Percentiles rank a stretch among this genome's conserved stretches.
phyloP scores from a whole-genome alignment of 768 basidiomycete species.

The Dacryopinax spathularia region DNA sequence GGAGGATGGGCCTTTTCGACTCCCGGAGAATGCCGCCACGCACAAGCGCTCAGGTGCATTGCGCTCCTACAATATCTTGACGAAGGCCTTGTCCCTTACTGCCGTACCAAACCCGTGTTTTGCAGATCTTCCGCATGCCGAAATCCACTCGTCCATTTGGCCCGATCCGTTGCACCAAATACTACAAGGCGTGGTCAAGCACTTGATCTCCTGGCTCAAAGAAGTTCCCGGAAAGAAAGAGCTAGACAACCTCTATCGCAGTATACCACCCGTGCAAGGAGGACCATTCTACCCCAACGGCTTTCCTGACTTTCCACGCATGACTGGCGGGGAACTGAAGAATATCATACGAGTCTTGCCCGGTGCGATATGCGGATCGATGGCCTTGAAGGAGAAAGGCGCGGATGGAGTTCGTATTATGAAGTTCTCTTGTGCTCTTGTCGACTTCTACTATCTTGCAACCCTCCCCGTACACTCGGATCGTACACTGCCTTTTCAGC shows the following conservation, averaged over 20 bases:
- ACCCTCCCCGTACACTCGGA: conserved; percentile 25
- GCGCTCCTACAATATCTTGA: not conserved
- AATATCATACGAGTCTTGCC: not conserved
- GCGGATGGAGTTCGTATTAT: not conserved
- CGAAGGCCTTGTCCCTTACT: not conserved
- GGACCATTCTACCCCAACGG: conserved; percentile 4
- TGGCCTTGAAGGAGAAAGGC: not conserved
- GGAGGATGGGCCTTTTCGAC: not conserved
- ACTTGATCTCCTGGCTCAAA: not conserved
- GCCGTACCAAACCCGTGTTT: conserved; percentile 17
- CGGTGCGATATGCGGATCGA: conserved; percentile 7
- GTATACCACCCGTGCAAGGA: not conserved
- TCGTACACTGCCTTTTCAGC: conserved; percentile 19
- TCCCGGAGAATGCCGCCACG: not conserved
- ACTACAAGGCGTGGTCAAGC: conserved; percentile 35
- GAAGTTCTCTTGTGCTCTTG: conserved; percentile 17
- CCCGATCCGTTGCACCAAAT: conserved; percentile 37
- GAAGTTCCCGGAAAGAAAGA: not conserved
- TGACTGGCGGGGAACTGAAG: conserved; percentile 9
- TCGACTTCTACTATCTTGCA: conserved; percentile 30
- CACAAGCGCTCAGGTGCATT: not conserved
- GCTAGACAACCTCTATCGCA: not conserved
- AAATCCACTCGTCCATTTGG: conserved; percentile 20
- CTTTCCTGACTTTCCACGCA: conserved; percentile 6
- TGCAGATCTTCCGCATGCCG: conserved; percentile 20